phyloP scores from a whole-genome alignment of 495 filamentous ascomycete species.

The Aspergillus hancockii region DNA sequence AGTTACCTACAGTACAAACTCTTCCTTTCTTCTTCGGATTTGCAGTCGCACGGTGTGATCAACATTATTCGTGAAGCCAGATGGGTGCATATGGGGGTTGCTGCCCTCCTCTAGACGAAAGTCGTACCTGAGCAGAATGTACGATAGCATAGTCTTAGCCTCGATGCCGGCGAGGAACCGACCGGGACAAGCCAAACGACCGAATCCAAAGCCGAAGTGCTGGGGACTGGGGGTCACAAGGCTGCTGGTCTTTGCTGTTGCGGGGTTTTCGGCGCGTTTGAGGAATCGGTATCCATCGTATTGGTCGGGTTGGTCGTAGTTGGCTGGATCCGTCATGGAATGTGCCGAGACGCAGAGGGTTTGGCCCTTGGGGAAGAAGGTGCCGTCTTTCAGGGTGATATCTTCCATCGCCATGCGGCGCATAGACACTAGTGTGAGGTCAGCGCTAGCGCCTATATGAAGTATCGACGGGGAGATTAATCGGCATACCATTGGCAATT shows the following conservation, averaged over 20 bases:
- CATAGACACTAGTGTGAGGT: constrained; percentile 34
- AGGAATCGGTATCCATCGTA: constrained; percentile 41
- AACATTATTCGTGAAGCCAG: too few relatives aligned
- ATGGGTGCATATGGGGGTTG: too few relatives aligned
- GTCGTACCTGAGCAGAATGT: too few relatives aligned
- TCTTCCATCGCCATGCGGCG: constrained; percentile 6
- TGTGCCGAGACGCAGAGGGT: constrained; percentile 26
- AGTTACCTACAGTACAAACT: too few relatives aligned
- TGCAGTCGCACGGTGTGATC: too few relatives aligned
- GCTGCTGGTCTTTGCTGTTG: constrained; percentile 26
- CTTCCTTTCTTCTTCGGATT: too few relatives aligned
- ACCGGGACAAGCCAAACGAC: constrained; percentile 47
- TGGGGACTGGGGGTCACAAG: constrained; percentile 32
- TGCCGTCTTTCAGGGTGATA: constrained; percentile 17
- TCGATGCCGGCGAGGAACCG: too few relatives aligned
- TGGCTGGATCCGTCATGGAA: constrained; percentile 23
- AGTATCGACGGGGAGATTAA: not conserved
- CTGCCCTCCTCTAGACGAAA: too few relatives aligned
- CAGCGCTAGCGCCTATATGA: constrained; percentile 18
- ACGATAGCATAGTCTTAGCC: too few relatives aligned
- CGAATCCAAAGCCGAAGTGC: constrained; percentile 38
- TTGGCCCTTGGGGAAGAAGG: constrained; percentile 10
- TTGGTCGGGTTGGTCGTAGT: constrained; percentile 33
- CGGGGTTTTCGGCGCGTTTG: constrained; percentile 23
- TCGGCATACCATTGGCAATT: constrained; percentile 5